These are phyloP conservation scores for Myxozyma mucilagina DNA, from an alignment of 805 yeast genomes.

Conservation along the genomic window DNA sequence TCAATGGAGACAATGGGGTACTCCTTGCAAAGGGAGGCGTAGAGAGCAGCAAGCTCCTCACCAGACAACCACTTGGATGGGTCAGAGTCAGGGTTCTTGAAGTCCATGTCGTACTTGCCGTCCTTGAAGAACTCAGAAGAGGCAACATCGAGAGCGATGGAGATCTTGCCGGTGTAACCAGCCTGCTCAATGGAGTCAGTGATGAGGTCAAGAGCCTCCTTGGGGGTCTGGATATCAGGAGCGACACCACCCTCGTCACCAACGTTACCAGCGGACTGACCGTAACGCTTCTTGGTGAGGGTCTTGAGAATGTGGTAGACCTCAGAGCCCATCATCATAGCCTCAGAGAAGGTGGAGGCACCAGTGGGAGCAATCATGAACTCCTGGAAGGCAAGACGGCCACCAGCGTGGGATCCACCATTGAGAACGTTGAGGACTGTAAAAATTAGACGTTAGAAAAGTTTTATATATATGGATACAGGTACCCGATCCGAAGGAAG, in stretches of 20 bases:
- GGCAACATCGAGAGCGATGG: constrained; percentile 94
- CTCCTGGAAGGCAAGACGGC: constrained; percentile 98
- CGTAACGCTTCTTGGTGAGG: constrained; percentile 91
- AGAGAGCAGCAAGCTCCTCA: constrained; percentile 79
- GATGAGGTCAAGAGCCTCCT: constrained; percentile 95
- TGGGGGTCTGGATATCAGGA: constrained; percentile 92
- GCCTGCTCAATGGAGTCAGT: constrained; percentile 85
- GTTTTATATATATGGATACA: background rate
- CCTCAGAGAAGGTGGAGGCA: constrained; percentile 89
- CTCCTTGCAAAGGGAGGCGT: constrained; percentile 73
- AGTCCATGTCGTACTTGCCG: constrained; percentile 96
- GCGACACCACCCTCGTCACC: constrained; percentile 99
- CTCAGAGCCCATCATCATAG: constrained; percentile 94
- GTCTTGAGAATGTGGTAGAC: constrained; percentile 96
- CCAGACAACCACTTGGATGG: constrained; percentile 88
- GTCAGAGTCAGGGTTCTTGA: constrained; percentile 95
- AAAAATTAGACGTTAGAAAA: constrained; percentile 33
- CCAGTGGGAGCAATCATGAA: constrained; percentile 98
- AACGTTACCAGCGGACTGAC: constrained; percentile 98
- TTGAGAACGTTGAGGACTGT: constrained; percentile 92
- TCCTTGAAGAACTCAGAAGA: constrained; percentile 97
- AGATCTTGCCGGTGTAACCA: constrained; percentile 91
- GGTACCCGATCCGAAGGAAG: background rate
- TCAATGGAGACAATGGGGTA: constrained; percentile 98
- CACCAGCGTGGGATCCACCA: constrained; percentile 99